Base-by-base conservation (phyloP, 345 rosid species). In the Dipteronia sinensis region DNA sequence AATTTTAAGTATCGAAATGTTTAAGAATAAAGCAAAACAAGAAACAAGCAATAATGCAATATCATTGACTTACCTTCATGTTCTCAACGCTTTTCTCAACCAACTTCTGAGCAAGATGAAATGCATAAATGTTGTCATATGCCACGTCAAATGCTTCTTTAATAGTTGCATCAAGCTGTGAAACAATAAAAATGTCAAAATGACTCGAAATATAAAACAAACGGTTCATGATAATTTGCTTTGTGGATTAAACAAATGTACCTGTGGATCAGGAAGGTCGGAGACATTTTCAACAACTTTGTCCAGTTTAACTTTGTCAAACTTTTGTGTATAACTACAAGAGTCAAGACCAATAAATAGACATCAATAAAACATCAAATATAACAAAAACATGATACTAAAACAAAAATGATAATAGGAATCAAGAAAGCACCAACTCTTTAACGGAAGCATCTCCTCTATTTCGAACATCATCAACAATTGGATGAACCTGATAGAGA, bases 121-220 rank as follows among this genome's bases (percentile, higher is more conserved):
- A 95, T 19, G 97, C 91, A 79, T 88, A 81, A 74, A 92, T 95
- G 86, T 95, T 95, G 42, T 90, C 79, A 78, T 92, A 95, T 1
- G 99, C 98, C 76, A 95, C 96, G 80, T 93, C 97, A 80, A 93
- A 95, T 1, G 98, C 98, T 84, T 92, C 89, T 73, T 81, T 89
- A 2, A 83, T 85, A 55, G 58, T 46, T 13, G 90, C 64, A 75
- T 91, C 98, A 42, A 95, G 91, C 98, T 95, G 87, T 51, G 69
- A 62, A 23, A 81, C 34, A 55, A 47, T 15, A 80, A 46, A 46
- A 46, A 46, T 46, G 15, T 46, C 49, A 10, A 46, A 61, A 55
- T n/a, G 11, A 5, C 22, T 67, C 62, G 1, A 31, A 8, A 75
- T 3, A 72, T 13, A 22, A 56, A 20, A 34, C 22, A 4, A 53